These are phyloP conservation scores for Exophiala viscosa DNA, from an alignment of 2,329 filamentous ascomycete genomes.

Conservation along the genomic window DNA sequence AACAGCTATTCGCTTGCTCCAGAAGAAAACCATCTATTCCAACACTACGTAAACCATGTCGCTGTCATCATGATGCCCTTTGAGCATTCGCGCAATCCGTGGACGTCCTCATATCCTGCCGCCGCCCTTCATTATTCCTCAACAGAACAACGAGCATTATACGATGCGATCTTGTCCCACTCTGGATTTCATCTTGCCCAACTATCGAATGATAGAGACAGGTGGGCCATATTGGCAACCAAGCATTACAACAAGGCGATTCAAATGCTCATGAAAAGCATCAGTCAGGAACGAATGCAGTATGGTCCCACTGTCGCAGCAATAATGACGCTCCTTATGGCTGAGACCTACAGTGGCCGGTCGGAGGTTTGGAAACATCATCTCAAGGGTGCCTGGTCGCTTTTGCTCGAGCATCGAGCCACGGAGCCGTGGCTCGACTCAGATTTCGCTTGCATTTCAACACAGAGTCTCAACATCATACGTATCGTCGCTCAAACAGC, in stretches of 20 bases:
- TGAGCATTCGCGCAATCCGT: slow-evolving; percentile 25
- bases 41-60: slow-evolving; percentile 25
- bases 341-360: slow-evolving; percentile 21
- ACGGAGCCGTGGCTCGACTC: slow-evolving; percentile 21
- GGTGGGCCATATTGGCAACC: not conserved
- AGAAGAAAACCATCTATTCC: slow-evolving; percentile 23
- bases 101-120: slow-evolving; percentile 24
- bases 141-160: slow-evolving; percentile 5
- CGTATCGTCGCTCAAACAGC: slow-evolving; percentile 17
- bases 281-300: not conserved
- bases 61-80: slow-evolving; percentile 26
- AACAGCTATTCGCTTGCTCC: no score
- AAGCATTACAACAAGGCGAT: slow-evolving; percentile 10
- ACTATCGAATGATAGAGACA: not conserved
- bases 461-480: slow-evolving; percentile 24
- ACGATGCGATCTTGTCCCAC: slow-evolving; percentile 8
- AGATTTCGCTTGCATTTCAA: slow-evolving; percentile 22
- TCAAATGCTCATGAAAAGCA: not conserved
- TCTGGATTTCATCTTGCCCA: slow-evolving; percentile 13
- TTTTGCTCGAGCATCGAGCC: slow-evolving; percentile 10
- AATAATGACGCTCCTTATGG: slow-evolving; percentile 13
- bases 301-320: slow-evolving; percentile 1
- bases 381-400: slow-evolving; percentile 21
- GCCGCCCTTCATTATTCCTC: slow-evolving; percentile 11
- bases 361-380: slow-evolving; percentile 23